phyloP scores from a whole-genome alignment of 2,329 filamentous ascomycete genomes.

The Hypomyces rosellus region DNA sequence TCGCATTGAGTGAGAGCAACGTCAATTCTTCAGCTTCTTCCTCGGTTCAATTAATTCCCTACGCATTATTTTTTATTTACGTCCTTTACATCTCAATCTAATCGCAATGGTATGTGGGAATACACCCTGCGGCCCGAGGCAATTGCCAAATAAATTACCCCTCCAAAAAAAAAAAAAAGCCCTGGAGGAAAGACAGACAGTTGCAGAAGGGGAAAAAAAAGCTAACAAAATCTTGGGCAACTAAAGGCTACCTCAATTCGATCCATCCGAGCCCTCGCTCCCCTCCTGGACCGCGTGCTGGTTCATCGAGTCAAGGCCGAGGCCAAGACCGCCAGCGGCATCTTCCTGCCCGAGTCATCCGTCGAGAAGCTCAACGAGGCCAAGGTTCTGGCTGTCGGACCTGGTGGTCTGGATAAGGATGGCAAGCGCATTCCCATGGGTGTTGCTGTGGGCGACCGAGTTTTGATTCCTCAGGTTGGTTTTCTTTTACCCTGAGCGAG shows the following conservation, averaged over 20 bases:
- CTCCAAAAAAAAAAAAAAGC: neutral
- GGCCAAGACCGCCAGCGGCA: conserved; percentile 89
- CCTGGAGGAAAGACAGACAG: neutral
- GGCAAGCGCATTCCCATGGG: conserved; percentile 83
- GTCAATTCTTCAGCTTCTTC: neutral
- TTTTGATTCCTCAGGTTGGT: conserved; percentile 88
- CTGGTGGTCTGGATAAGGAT: conserved; percentile 79
- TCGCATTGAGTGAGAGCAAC: neutral
- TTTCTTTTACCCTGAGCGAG: conserved; percentile 13
- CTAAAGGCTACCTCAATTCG: conserved; percentile 68
- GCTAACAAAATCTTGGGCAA: neutral
- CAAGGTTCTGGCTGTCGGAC: conserved; percentile 90
- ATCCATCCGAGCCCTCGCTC: conserved; percentile 89
- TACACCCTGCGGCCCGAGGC: too few relatives aligned
- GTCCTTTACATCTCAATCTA: conserved; percentile 7
- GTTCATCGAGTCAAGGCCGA: conserved; percentile 98
- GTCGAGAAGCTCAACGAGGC: conserved; percentile 99
- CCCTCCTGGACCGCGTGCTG: conserved; percentile 95
- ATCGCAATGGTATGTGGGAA: conserved; percentile 24
- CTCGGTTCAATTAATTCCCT: neutral
- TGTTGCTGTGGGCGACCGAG: conserved; percentile 78
- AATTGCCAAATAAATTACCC: neutral
- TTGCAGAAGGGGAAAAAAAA: neutral
- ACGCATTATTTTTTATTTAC: conserved; percentile 1
- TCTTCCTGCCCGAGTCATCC: conserved; percentile 94